These are phyloP conservation scores for Cryptosporidium bovis DNA, from an alignment of 169 alveolate genomes.

Conservation along the genomic window DNA sequence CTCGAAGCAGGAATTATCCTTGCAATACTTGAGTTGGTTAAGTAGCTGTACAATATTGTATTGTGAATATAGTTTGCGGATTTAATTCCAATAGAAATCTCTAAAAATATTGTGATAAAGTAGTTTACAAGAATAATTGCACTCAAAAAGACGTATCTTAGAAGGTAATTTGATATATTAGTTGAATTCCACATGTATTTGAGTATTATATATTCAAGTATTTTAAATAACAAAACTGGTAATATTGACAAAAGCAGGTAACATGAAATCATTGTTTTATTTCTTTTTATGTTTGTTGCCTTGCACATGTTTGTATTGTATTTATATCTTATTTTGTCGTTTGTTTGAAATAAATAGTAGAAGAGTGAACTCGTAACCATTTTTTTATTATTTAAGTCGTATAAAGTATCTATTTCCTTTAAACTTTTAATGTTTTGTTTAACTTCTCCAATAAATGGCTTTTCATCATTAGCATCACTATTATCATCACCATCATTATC, in stretches of 20 bases:
- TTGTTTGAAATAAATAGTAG: constrained; percentile 37
- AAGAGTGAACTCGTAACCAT: constrained; percentile 21
- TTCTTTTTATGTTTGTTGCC: constrained; percentile 15
- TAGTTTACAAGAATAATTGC: constrained; percentile 5
- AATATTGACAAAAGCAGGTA: constrained; percentile 14
- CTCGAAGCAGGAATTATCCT: constrained; percentile 38
- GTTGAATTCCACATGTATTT: constrained; percentile 6
- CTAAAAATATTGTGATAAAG: constrained; percentile 24
- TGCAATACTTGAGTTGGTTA: constrained; percentile 12
- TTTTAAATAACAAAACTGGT: constrained; percentile 33
- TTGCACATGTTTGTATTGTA: constrained; percentile 23
- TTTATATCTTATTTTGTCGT: constrained; percentile 28
- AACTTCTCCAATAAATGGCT: too few relatives aligned
- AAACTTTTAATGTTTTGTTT: neutral
- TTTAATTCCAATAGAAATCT: constrained; percentile 28
- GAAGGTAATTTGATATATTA: constrained; percentile 1
- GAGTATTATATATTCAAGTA: constrained; percentile 17
- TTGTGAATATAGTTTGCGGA: constrained; percentile 66
- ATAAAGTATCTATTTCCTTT: constrained; percentile 10
- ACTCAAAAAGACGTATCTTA: constrained; percentile 4
- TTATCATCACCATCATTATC: neutral
- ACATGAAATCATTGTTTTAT: constrained; percentile 16
- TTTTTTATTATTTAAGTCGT: constrained; percentile 2
- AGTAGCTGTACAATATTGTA: constrained; percentile 42
- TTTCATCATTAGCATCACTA: too few relatives aligned